Base-by-base conservation (phyloP, 208 protist genomes). In the Wallacemonas sp. region DNA sequence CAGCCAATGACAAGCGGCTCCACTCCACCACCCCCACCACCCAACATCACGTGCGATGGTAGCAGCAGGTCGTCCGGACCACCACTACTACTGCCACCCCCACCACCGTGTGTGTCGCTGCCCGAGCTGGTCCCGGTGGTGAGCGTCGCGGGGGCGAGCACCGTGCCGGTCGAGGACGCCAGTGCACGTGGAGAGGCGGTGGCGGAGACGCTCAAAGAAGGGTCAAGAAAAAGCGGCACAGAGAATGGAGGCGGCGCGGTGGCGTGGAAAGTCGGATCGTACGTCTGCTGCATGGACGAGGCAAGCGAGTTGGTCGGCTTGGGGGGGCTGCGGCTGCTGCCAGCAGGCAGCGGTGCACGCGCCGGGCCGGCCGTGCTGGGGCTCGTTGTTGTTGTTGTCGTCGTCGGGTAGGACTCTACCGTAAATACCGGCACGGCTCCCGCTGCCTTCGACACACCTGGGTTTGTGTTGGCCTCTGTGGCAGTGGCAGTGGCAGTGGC, bases 151-250 rank as follows among this genome's bases (percentile, higher is more conserved):
- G 44, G 18, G 8, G 26, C 48, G 22, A 55, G 25, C n/a, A 25
- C 12, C 8, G 44, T 26, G 10, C n/a, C 11, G 25, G 49, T 26
- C 14, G 28, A 57, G 8, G 52, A 59, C 2, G 52, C 52, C 14
- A 38, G 57, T n/a, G 33, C 57, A 32, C 5, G 23, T 2, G 57
- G 45, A 16, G 42, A 46, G 7, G 61, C 29, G 31, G 39, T 39
- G 33, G 55, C 66, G 28, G 23, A 14, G 41, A 18, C 25, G 61
- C 16, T 44, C 36, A 41, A 14, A 48, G 61, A 50, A 22, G 81
- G 81, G 38, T 82, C 73, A 7, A 73, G 66, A 38, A 87, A 78
- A 1, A 83, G 70, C 12, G 76, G 68, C 12, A 70, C 57, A 18
- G 81, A 87, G 31, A 64, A 70, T 33, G 54, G 68, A 41, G 63